Conservation (phyloP, 805 yeast genomes). For the Scheffersomyces ergatensis region DNA sequence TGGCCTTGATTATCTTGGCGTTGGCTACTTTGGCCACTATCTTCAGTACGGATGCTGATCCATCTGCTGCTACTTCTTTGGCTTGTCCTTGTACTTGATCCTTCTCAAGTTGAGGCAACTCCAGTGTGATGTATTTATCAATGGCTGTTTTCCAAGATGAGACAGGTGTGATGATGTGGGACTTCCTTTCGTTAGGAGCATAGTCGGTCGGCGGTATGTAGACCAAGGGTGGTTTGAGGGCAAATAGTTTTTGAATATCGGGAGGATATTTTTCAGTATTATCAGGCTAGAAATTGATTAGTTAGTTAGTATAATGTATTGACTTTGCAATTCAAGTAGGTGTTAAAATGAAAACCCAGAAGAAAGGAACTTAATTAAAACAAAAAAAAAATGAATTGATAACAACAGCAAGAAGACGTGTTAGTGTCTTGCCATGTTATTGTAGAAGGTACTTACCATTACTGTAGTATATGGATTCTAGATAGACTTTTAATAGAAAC, state of each 20-base stretch:
- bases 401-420: no score
- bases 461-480: no score
- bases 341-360: no score
- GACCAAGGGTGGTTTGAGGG: slow-evolving; percentile 56
- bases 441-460: no score
- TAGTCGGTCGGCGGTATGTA: slow-evolving; percentile 49
- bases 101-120: slow-evolving; percentile 8
- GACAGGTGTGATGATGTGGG: slow-evolving; percentile 47
- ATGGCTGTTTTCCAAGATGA: slow-evolving; percentile 25
- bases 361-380: no score
- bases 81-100: background rate
- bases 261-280: slow-evolving; percentile 31
- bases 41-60: no score
- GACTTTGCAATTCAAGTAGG: no score
- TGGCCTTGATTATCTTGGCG: slow-evolving; percentile 1
- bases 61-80: background rate
- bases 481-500: no score
- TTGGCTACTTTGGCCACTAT: slow-evolving; percentile 1
- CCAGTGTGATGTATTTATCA: slow-evolving; percentile 22
- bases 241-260: slow-evolving; percentile 50
- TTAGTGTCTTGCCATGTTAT: no score
- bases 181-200: slow-evolving; percentile 45
- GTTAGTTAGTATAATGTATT: no score
- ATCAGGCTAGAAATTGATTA: slow-evolving; percentile 9
- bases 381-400: no score